A percentile compares a stretch with the other conserved stretches of the same genome.
Conservation (phyloP, 495 filamentous ascomycete species). For the Podospora pseudoanserina region DNA sequence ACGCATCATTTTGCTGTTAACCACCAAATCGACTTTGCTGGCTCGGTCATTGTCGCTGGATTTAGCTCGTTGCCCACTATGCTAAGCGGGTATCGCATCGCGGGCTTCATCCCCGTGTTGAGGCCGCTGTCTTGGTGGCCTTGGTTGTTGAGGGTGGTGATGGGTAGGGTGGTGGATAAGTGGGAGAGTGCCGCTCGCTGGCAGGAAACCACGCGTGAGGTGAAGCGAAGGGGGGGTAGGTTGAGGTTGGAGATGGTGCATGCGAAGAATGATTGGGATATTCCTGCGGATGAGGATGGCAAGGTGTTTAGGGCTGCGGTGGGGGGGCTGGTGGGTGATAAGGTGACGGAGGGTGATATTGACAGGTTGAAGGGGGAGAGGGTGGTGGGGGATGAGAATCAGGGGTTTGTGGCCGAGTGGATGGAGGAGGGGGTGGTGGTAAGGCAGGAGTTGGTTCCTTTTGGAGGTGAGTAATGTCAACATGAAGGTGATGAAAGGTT, state of each 20-base stretch:
- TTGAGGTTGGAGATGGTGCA: constrained; percentile 72
- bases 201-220: constrained; percentile 41
- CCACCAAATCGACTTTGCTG: constrained; percentile 54
- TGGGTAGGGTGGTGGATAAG: constrained; percentile 46
- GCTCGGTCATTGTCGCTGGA: constrained; percentile 70
- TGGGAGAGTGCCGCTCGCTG: constrained; percentile 51
- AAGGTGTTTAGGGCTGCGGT: constrained; percentile 51
- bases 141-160: constrained; percentile 38
- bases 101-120: constrained; percentile 72
- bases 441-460: constrained; percentile 52
- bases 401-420: constrained; percentile 42
- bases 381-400: constrained; percentile 37
- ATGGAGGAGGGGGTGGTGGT: constrained; percentile 40
- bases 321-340: constrained; percentile 45
- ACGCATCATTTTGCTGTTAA: constrained; percentile 59
- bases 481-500: neutral
- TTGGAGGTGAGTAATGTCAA: constrained; percentile 49
- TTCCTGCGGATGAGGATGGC: constrained; percentile 63
- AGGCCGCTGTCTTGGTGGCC: constrained; percentile 60
- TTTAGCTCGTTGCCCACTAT: constrained; percentile 74
- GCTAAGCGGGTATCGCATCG: constrained; percentile 59
- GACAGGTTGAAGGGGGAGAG: constrained; percentile 39
- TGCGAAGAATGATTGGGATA: constrained; percentile 70
- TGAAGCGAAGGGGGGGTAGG: constrained; percentile 38
- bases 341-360: constrained; percentile 30